Conservation (phyloP, 306 rosid genomes). For the Luffa aegyptiaca region DNA sequence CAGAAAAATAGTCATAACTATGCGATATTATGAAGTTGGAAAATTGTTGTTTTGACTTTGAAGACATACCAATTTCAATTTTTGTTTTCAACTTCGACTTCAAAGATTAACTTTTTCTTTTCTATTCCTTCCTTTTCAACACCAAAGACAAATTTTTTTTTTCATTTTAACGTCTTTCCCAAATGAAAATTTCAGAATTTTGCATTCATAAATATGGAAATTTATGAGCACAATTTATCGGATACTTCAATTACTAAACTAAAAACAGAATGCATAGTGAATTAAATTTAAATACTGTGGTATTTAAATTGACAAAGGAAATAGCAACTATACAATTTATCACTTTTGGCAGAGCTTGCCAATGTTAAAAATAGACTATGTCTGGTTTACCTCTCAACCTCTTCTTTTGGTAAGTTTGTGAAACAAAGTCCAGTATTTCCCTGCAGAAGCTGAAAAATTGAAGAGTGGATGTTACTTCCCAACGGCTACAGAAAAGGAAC, state of each 20-base stretch:
- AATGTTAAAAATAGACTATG: not conserved
- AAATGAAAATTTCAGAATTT: not conserved
- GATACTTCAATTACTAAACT: not conserved
- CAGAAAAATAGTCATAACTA: not conserved
- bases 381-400: conserved; percentile 56
- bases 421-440: conserved; percentile 82
- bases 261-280: not conserved
- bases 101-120: not conserved
- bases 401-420: conserved; percentile 68
- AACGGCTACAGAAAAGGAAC: not conserved
- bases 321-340: not conserved
- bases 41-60: not conserved
- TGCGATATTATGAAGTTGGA: not conserved
- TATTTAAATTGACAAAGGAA: not conserved
- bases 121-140: not conserved
- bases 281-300: not conserved
- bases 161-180: not conserved
- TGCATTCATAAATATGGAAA: not conserved
- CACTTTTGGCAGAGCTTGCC: not conserved
- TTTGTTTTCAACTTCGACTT: not conserved
- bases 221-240: not conserved
- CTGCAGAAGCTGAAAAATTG: conserved; percentile 44
- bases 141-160: not conserved
- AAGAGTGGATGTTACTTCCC: not conserved
- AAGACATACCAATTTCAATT: not conserved